These are phyloP conservation scores for Leccinellum albellum DNA, from an alignment of 768 basidiomycete species.

Conservation along the genomic window DNA sequence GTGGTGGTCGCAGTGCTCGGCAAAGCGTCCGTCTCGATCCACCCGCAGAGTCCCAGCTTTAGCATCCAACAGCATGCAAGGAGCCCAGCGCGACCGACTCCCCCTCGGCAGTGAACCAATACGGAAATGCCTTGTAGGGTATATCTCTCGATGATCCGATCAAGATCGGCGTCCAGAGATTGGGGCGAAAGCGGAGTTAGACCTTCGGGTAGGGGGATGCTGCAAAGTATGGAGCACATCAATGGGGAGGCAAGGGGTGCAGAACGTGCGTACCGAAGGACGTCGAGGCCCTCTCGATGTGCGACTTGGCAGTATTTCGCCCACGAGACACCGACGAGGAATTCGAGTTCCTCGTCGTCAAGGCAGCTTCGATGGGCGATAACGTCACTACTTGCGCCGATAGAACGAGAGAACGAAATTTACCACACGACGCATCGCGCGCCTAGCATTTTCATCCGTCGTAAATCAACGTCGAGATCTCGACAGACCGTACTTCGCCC, in stretches of 20 bases:
- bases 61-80: constrained; percentile 91
- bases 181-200: constrained; percentile 63
- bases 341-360: constrained; percentile 78
- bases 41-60: constrained; percentile 85
- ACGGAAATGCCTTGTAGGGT: constrained; percentile 69
- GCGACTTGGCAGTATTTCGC: constrained; percentile 65
- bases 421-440: constrained; percentile 84
- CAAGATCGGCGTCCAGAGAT: constrained; percentile 63
- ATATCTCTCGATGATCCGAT: constrained; percentile 62
- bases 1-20: background rate
- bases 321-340: constrained; percentile 82
- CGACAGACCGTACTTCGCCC: constrained; percentile 82
- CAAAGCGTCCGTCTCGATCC: constrained; percentile 38
- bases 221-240: constrained; percentile 25
- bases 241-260: background rate
- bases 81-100: constrained; percentile 89
- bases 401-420: background rate
- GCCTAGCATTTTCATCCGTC: constrained; percentile 66
- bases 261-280: constrained; percentile 57
- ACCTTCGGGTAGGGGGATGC: constrained; percentile 88
- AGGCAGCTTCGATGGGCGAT: constrained; percentile 54
- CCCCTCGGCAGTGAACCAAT: constrained; percentile 89
- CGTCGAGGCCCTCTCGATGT: constrained; percentile 62
- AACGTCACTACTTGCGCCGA: background rate
- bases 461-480: constrained; percentile 73